These are phyloP conservation scores for Teunomyces tritomae DNA, from an alignment of 805 yeast genomes.

Conservation along the genomic window DNA sequence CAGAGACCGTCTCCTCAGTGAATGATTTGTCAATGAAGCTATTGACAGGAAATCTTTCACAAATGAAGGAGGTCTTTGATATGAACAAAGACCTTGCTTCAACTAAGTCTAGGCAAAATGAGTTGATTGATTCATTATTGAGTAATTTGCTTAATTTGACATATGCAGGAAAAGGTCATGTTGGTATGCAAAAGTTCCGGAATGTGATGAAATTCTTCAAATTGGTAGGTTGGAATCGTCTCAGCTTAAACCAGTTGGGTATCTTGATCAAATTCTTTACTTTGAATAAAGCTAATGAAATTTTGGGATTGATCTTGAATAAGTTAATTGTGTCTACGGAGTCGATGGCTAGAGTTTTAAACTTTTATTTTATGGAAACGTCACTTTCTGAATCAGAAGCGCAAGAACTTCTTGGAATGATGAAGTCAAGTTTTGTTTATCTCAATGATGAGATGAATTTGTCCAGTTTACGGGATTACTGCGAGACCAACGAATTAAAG, in stretches of 20 bases:
- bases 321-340: conserved; percentile 19
- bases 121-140: conserved; percentile 9
- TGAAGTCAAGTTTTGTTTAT: conserved; percentile 21
- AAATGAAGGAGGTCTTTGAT: conserved; percentile 14
- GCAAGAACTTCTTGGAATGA: conserved; percentile 16
- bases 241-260: conserved; percentile 23
- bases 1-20: not conserved
- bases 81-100: conserved; percentile 10
- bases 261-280: conserved; percentile 27
- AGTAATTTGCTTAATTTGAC: conserved; percentile 3
- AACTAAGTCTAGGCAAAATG: conserved; percentile 7
- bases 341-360: conserved; percentile 17
- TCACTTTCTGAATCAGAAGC: conserved; percentile 18
- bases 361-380: conserved; percentile 32
- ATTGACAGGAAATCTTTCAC: conserved; percentile 7
- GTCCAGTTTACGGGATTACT: conserved; percentile 9
- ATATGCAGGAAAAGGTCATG: not conserved
- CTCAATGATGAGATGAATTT: conserved; percentile 25
- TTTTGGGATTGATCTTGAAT: conserved; percentile 24
- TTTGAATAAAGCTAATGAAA: conserved; percentile 16
- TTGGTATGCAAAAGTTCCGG: conserved; percentile 17
- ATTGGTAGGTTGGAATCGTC: conserved; percentile 12
- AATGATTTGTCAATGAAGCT: not conserved
- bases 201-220: conserved; percentile 24
- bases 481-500: not conserved